Conservation (phyloP, 1,284 basidiomycete genomes). For the Microbotryum scabiosae region DNA sequence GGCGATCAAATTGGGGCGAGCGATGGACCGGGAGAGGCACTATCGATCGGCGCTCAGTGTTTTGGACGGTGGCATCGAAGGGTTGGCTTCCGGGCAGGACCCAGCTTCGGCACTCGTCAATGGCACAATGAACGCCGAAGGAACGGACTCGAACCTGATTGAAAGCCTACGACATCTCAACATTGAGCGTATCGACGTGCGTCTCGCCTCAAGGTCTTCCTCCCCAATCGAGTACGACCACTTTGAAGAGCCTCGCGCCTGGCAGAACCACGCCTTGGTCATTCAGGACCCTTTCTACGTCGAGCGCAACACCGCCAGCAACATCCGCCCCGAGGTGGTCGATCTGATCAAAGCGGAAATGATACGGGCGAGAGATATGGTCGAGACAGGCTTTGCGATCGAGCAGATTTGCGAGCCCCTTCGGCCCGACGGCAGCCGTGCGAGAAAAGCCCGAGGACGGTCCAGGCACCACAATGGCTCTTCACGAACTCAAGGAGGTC, state of each 20-base stretch:
- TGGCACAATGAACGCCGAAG: background rate
- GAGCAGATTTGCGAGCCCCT: too few relatives aligned
- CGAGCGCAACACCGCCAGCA: conserved; percentile 38
- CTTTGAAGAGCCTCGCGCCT: conserved; percentile 33
- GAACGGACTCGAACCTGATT: conserved; percentile 6
- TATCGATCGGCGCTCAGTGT: background rate
- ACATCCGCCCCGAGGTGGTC: conserved; percentile 32
- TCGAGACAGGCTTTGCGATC: too few relatives aligned
- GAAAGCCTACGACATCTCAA: background rate
- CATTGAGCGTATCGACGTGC: background rate
- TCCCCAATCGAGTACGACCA: conserved; percentile 22
- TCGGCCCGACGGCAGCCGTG: too few relatives aligned
- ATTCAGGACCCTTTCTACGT: conserved; percentile 41
- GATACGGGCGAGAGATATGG: background rate
- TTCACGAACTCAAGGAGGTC: too few relatives aligned
- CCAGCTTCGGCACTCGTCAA: background rate
- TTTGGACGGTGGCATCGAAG: conserved; percentile 4
- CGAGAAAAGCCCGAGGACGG: too few relatives aligned
- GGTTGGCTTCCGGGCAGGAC: conserved; percentile 1
- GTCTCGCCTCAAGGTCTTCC: conserved; percentile 11
- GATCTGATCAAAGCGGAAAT: conserved; percentile 17
- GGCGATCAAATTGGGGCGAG: conserved; percentile 12
- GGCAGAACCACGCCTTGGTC: conserved; percentile 35
- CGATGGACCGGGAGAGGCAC: conserved; percentile 4
- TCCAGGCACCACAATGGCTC: too few relatives aligned